Base-by-base conservation (phyloP, 495 filamentous ascomycete genomes). In the Lepidopterella palustris region DNA sequence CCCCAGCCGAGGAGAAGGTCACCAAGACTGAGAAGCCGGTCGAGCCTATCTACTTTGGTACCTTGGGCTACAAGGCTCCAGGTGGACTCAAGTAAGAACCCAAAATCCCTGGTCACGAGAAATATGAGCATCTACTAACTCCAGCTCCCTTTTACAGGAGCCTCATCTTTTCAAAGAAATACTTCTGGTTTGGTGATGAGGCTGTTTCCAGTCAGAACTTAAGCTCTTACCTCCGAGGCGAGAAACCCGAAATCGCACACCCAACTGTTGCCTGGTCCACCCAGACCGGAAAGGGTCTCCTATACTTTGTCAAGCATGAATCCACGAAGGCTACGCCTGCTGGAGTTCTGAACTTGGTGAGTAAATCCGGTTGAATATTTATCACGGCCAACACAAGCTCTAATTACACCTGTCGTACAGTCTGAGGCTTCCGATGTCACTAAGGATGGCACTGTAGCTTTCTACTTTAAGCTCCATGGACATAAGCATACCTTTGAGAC, bases 401-500 rank as follows among this genome's bases (percentile, higher is more conserved):
- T 15, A 56, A 68, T 62, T 59, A 69, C 40, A 58, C 61, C 54
- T 39, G 25, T 6, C 39, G 15, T 25, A 25, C 58, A 93, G 90
- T 81, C 90, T 67, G 92, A 97, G 65, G 82, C 88, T 65, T 82
- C 85, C 48, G 92, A 96, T 68, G 76, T 96, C 54, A 77, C 78
- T 62, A 82, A 86, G 71, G 85, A 87, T 53, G 86, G 87, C 52
- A 68, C 79, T 62, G 82, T 77, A 74, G 91, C 93, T 74, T 95
- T 98, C 80, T 73, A 78, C 67, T 87, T 97, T 82, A 88, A 84
- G 70, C 75, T 87, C 69, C 82, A 85, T 75, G 87, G 87, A 62
- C 87, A 92, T 72, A 92, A 95, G 85, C 88, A 95, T 80, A 80
- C 80, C 52, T 92, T 96, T 84, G 87, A 95, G 82, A 86, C 89